A percentile compares a stretch with the other conserved stretches of the same genome.
These are phyloP conservation scores for Nigrograna mackinnonii DNA, from an alignment of 2,329 filamentous ascomycete genomes.

Conservation along the genomic window DNA sequence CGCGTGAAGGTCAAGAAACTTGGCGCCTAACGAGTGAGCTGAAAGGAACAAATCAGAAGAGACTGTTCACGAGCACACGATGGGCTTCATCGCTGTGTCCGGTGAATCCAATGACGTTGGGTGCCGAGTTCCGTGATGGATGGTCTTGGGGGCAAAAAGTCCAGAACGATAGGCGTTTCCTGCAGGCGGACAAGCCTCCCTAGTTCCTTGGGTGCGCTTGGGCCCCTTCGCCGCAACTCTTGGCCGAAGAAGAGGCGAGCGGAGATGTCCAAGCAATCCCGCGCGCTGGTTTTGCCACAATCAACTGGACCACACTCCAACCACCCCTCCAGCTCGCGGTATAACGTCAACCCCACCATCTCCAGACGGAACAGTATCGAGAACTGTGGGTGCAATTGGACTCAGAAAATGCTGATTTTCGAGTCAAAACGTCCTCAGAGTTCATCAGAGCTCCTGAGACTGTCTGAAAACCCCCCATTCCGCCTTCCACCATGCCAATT, in stretches of 20 bases:
- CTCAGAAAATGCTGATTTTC: not conserved
- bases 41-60: not conserved
- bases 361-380: not conserved
- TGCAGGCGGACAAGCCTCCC: slow-evolving; percentile 2
- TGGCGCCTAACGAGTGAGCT: not conserved
- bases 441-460: not conserved
- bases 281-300: no score
- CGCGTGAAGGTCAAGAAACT: not conserved
- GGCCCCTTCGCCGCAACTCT: no score
- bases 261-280: slow-evolving; percentile 28
- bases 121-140: slow-evolving; percentile 9
- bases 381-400: not conserved
- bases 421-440: not conserved
- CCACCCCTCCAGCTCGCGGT: slow-evolving; percentile 17
- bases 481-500: not conserved
- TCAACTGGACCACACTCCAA: no score
- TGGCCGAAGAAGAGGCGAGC: slow-evolving; percentile 20
- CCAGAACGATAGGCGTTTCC: slow-evolving; percentile 6
- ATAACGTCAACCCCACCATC: slow-evolving; percentile 9
- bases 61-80: not conserved
- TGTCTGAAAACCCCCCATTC: not conserved
- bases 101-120: slow-evolving; percentile 4
- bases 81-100: not conserved
- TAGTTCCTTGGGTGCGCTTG: slow-evolving; percentile 10
- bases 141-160: slow-evolving; percentile 3